Evolutionary conservation across 768 basidiomycete genomes (phyloP), one percentile per base, ranked within the genome.

Genomic region (Dentipellis sp.): DNA sequence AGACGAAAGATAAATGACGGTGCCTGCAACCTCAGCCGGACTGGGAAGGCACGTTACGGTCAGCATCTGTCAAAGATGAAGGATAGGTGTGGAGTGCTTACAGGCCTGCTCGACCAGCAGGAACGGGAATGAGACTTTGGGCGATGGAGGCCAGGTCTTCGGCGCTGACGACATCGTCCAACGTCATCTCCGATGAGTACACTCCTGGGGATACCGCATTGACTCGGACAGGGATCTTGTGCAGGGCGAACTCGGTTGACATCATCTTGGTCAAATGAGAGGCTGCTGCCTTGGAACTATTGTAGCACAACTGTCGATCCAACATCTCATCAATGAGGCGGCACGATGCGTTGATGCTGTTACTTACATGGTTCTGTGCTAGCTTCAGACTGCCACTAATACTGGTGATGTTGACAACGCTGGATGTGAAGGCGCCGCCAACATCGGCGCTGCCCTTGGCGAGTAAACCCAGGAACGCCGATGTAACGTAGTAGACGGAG

Each of bases 241-340:
- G 83, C 54, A 90, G 70, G 3, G 83, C 84, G 53, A 89, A 75
- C 63, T 91, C 89, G 1, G 88, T 88, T 1, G 88, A 72, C 51
- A 91, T 68, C 79, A 90, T 78, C 68, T 75, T 83, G 10, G 87
- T 87, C n/a, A 91, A 71, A 60, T 90, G 88, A 11, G 84, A 77
- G 5, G 81, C 82, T 2, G 87, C 90, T 0, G 86, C 87, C 66
- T 91, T 91, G 7, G 85, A 74, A 62, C 84, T 86, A 67, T 91
- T 91, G 68, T 91, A 91, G 29, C 78, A 80, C 65, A 91, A 91
- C 89, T 91, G 63, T 19, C 19, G 23, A 10, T n/a, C 3, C 22
- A 10, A n/a, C 52, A 14, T 29, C 48, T 17, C 17, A 45, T 53
- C 35, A 58, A n/a, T 17, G 34, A 10, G n/a, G 48, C 22, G n/a